A percentile compares a stretch with the other conserved stretches of the same genome.
phyloP scores from a whole-genome alignment of 2,329 filamentous ascomycete genomes.

The Claviceps citrina region DNA sequence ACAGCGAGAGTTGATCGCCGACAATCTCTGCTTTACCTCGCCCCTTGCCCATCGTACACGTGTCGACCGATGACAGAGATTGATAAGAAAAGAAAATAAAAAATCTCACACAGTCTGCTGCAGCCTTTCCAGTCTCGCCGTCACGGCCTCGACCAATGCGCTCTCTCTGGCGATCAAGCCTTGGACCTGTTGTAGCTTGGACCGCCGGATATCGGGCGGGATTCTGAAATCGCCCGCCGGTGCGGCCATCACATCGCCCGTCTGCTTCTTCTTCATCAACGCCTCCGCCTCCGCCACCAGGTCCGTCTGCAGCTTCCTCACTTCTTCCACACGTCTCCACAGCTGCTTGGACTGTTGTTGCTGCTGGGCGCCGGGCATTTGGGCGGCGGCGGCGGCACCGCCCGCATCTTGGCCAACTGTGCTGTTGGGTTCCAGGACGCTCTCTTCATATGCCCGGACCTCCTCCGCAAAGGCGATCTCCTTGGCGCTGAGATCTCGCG shows the following conservation, averaged over 20 bases:
- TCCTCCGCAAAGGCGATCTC: slow-evolving; percentile 31
- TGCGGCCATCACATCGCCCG: slow-evolving; percentile 12
- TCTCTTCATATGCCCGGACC: slow-evolving; percentile 38
- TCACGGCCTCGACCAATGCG: slow-evolving; percentile 52
- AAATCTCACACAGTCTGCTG: slow-evolving; percentile 17
- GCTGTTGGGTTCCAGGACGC: slow-evolving; percentile 21
- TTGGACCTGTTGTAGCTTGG: slow-evolving; percentile 49
- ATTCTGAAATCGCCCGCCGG: slow-evolving; percentile 33
- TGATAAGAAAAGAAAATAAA: neutral
- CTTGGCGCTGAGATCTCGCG: slow-evolving; percentile 28
- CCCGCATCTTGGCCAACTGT: neutral
- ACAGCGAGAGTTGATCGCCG: too few relatives aligned
- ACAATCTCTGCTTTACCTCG: too few relatives aligned
- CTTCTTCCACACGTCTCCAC: slow-evolving; percentile 13
- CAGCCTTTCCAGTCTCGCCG: slow-evolving; percentile 44
- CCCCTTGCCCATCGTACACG: too few relatives aligned
- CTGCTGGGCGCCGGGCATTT: too few relatives aligned
- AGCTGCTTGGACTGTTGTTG: slow-evolving; percentile 6
- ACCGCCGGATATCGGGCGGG: slow-evolving; percentile 43
- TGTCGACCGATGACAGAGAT: too few relatives aligned
- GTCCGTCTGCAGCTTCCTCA: slow-evolving; percentile 35
- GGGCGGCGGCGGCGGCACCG: neutral
- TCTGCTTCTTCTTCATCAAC: slow-evolving; percentile 22
- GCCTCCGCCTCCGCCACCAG: slow-evolving; percentile 31
- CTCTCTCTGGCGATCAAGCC: slow-evolving; percentile 49